These are phyloP conservation scores for Pythium folliculosum DNA, from an alignment of 352 stramenopile species.

Conservation along the genomic window DNA sequence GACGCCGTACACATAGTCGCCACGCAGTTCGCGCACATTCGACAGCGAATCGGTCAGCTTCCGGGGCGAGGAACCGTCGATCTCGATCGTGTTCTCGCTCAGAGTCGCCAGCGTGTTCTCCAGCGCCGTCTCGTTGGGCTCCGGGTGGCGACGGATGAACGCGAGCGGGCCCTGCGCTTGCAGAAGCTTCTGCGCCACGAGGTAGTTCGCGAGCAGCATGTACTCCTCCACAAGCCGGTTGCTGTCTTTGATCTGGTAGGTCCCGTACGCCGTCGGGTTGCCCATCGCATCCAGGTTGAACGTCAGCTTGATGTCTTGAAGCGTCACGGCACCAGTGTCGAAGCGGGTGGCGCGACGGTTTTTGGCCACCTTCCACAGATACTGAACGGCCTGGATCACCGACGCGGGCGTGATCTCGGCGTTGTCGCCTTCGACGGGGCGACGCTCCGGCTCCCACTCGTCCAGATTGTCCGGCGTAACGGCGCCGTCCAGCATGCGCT, in stretches of 20 bases:
- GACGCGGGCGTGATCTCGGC: constrained; percentile 47
- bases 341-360: constrained; percentile 86
- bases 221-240: constrained; percentile 98
- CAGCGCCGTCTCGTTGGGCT: constrained; percentile 60
- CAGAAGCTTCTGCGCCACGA: constrained; percentile 96
- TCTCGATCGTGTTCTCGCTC: constrained; percentile 58
- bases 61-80: constrained; percentile 84
- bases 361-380: constrained; percentile 62
- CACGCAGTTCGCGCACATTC: constrained; percentile 62
- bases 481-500: constrained; percentile 95
- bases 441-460: constrained; percentile 61
- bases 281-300: constrained; percentile 93
- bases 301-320: constrained; percentile 93
- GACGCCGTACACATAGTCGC: constrained; percentile 83
- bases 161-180: constrained; percentile 83
- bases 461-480: constrained; percentile 75
- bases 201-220: constrained; percentile 98
- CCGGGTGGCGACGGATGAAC: constrained; percentile 89
- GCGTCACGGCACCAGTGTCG: constrained; percentile 90
- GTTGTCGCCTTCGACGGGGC: constrained; percentile 48
- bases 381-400: constrained; percentile 69
- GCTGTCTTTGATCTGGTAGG: constrained; percentile 94
- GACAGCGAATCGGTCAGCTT: constrained; percentile 87
- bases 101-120: constrained; percentile 47
- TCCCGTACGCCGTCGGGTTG: constrained; percentile 85